Evolutionary conservation across 768 basidiomycete species (phyloP), one percentile per base, ranked within the genome.

Genomic region (Mycena maculata): DNA sequence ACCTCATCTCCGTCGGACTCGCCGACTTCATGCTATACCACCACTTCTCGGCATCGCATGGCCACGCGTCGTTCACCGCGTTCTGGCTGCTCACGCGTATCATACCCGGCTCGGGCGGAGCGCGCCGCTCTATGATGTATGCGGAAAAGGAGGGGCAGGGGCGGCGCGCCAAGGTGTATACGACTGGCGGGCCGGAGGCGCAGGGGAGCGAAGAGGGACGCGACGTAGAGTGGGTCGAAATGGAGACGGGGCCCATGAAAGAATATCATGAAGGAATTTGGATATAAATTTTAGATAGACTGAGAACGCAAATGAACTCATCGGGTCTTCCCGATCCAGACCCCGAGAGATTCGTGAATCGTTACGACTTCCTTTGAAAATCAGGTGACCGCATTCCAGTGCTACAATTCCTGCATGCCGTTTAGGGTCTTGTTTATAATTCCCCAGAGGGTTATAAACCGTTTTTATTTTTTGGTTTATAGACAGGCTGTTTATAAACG

Each of bases 171-270:
- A 70, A 70, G 58, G 69, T 70, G 30, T 70, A 70, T 64, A 63
- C 65, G 20, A 67, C 69, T 27, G 69, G 69, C 18, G 69, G 69
- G 16, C 65, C 65, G 3, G 69, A 70, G 58, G 69, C 38, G 4
- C 41, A 48, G 33, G 69, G 69, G 3, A 70, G 69, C 41, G 56
- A 63, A 0, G 57, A 59, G 27, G 69, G 69, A 8, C 65, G 69
- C 9, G 69, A 70, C 12, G 69, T 70, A n/a, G 65, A 67, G 58
- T 70, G 69, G 69, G 65, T 70, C 16, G 69, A 70, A 22, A 70
- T 70, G 69, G 69, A 70, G 33, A 70, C 65, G 13, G 69, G 65
- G 13, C 57, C 69, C 3, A 31, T 70, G 61, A 70, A 67, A 45
- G 65, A 54, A 52, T 70, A 60, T 41, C 27, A 22, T 38, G 0